Evolutionary conservation across 208 protist genomes (phyloP).

Genomic region (Acanthamoeba castellanii): DNA sequence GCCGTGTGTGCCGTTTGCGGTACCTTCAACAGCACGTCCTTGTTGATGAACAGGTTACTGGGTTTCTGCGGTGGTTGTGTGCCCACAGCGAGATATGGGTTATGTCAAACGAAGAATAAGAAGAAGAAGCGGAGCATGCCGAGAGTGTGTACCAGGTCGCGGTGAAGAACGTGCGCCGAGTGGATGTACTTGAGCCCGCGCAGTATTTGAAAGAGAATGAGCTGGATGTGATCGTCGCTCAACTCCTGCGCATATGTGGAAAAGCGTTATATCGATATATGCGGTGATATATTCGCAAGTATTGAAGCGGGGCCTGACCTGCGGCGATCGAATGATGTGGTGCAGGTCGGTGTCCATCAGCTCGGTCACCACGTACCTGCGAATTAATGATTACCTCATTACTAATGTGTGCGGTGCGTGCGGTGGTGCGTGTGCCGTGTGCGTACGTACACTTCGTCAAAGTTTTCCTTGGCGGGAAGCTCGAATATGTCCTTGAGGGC

Average conservation of each 20-base stretch:
- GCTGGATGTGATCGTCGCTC: conserved; percentile 98
- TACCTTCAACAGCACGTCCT: conserved; percentile 80
- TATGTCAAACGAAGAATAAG: neutral
- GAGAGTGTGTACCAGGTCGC: conserved; percentile 91
- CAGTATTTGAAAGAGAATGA: conserved; percentile 99
- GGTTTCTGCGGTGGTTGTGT: conserved; percentile 68
- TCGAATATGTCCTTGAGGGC: conserved; percentile 60
- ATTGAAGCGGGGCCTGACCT: conserved; percentile 18
- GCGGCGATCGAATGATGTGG: conserved; percentile 95
- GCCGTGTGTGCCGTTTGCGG: no score
- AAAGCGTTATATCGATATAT: no score
- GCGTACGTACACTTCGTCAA: conserved; percentile 44
- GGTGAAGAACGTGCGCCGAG: conserved; percentile 97
- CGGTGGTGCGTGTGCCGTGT: no score
- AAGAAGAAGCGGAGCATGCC: neutral
- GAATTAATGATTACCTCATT: neutral
- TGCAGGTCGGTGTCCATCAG: conserved; percentile 98
- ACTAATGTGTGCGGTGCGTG: no score
- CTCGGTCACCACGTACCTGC: conserved; percentile 90
- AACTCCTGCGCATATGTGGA: conserved; percentile 87
- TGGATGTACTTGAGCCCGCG: conserved; percentile 96
- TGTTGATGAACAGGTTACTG: conserved; percentile 81
- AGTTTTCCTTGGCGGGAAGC: neutral
- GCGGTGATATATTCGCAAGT: no score
- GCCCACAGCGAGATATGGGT: no score